Conservation (phyloP, 768 basidiomycete genomes). For the Suillus americanus region DNA sequence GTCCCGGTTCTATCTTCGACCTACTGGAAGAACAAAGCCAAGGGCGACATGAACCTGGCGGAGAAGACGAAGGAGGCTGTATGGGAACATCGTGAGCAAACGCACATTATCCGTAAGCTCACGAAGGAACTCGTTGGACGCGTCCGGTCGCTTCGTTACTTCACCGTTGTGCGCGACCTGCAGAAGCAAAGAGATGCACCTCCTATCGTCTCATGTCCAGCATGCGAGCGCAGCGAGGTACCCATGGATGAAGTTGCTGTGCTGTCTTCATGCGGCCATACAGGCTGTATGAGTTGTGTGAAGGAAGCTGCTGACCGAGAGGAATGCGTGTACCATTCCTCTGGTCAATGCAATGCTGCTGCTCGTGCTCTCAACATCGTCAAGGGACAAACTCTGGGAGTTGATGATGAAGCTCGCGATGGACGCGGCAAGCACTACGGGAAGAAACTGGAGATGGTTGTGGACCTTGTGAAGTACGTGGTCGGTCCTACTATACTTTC, state of each 20-base stretch:
- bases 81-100: constrained; percentile 85
- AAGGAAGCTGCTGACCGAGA: constrained; percentile 69
- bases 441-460: constrained; percentile 76
- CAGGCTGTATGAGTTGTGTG: constrained; percentile 78
- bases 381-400: constrained; percentile 72
- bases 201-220: constrained; percentile 59
- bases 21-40: constrained; percentile 36
- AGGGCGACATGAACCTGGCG: constrained; percentile 59
- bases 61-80: constrained; percentile 59
- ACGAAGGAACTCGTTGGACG: constrained; percentile 89
- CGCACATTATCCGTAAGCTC: constrained; percentile 80
- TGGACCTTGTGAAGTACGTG: constrained; percentile 71
- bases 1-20: constrained; percentile 37
- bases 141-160: constrained; percentile 88
- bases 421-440: constrained; percentile 78
- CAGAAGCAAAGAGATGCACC: constrained; percentile 71
- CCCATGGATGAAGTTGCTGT: constrained; percentile 74
- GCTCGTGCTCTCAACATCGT: constrained; percentile 84
- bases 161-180: constrained; percentile 86
- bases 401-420: constrained; percentile 74
- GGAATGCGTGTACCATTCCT: constrained; percentile 74
- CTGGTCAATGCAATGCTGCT: constrained; percentile 73
- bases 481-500: neutral
- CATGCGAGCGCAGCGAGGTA: constrained; percentile 54
- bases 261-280: constrained; percentile 90